Base-by-base conservation (phyloP, 306 rosid genomes). In the Pueraria montana region DNA sequence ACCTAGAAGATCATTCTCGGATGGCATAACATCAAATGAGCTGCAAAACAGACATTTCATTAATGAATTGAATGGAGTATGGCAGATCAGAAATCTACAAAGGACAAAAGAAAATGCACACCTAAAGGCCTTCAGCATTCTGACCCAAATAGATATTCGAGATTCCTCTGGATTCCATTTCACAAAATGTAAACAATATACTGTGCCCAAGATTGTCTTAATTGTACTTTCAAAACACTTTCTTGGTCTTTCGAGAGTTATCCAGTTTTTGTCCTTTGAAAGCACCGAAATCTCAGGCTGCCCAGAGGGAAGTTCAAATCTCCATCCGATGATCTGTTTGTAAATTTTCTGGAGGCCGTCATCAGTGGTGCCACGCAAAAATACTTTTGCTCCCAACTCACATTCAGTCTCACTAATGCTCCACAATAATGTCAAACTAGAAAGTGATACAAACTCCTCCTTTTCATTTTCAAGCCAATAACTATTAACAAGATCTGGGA, bases 161-260 rank as follows among this genome's bases (percentile, higher is more conserved):
- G 85, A 62, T 55, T 88, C 81, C 72, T 78, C 89, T 20, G 89
- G 87, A 64, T 83, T 88, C 87, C 85, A 77, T 84, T 87, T 89
- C 84, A 87, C 80, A 91, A 74, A 89, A 80, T 92, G 93, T 74
- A 92, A 85, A 89, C 87, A 92, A 52, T 87, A 82, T 76, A 92
- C 40, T 12, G 90, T 84, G 30, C 88, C 84, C 81, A 92, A 80
- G 27, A 82, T 82, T 14, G 90, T 38, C 86, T 86, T 84, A 74
- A 92, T 58, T 26, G 34, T 77, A 38, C 43, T 76, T 82, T 86
- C 89, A 56, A 76, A 90, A 61, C 81, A 74, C 78, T 89, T 86
- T 62, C 80, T 86, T 16, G 97, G 97, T 66, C 69, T 90, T 71
- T 62, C 88, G 71, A 92, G 91, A 11, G 64, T 84, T 40, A 89